Evolutionary conservation across 352 stramenopile genomes (phyloP).

Genomic region (Pythium aristosporum): DNA sequence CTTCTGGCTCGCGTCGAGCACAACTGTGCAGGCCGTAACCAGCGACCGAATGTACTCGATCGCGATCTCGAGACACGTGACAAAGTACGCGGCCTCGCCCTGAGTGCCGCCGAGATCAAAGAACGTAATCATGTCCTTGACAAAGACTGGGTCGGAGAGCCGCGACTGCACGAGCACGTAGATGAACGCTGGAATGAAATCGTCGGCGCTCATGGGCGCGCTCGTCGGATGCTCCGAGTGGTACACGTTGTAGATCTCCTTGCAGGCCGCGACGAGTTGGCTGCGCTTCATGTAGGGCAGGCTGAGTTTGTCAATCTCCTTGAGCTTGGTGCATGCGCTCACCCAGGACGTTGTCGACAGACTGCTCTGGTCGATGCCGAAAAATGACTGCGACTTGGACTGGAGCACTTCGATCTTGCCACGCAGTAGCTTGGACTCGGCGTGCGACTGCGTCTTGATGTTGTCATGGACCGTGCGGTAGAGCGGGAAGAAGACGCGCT

Average conservation of each 20-base stretch:
- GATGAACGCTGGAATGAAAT: constrained; percentile 88
- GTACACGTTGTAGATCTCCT: constrained; percentile 83
- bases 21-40: constrained; percentile 75
- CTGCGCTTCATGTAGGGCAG: constrained; percentile 83
- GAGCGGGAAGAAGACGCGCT: constrained; percentile 79
- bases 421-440: constrained; percentile 73
- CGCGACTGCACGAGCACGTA: constrained; percentile 82
- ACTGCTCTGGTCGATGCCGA: constrained; percentile 71
- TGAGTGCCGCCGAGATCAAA: constrained; percentile 68
- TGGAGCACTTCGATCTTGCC: constrained; percentile 83
- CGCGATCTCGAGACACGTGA: constrained; percentile 86
- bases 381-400: constrained; percentile 79
- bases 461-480: constrained; percentile 69
- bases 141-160: constrained; percentile 60
- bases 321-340: constrained; percentile 58
- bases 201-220: constrained; percentile 81
- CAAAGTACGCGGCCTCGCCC: constrained; percentile 85
- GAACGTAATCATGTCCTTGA: constrained; percentile 81
- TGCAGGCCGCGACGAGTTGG: constrained; percentile 68
- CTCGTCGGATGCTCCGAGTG: constrained; percentile 68
- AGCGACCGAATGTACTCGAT: constrained; percentile 88
- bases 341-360: constrained; percentile 62
- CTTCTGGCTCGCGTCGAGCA: constrained; percentile 62
- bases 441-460: constrained; percentile 52
- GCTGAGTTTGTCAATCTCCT: constrained; percentile 75